Evolutionary conservation across 2,329 filamentous ascomycete genomes (phyloP).

Genomic region (Fusarium hainanense): DNA sequence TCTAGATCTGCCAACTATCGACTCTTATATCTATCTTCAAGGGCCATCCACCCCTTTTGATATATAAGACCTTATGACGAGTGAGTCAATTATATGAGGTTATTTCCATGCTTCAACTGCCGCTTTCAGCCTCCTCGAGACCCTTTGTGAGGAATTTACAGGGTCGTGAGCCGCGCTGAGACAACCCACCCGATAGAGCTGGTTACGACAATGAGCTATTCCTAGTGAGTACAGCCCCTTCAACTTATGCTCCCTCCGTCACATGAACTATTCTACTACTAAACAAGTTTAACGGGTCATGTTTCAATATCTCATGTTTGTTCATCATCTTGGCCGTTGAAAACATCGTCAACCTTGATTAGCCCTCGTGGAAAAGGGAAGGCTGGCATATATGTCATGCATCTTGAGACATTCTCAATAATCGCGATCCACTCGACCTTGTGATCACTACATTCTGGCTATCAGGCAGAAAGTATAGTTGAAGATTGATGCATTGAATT

Average conservation of each 20-base stretch:
- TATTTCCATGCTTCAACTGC: conserved; percentile 6
- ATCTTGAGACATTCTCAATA: conserved; percentile 34
- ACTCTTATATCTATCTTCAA: conserved; percentile 32
- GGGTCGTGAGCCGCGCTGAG: conserved; percentile 31
- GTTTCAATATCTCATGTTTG: conserved; percentile 21
- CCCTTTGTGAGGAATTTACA: conserved; percentile 21
- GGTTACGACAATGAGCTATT: conserved; percentile 27
- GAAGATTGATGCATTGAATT: neutral
- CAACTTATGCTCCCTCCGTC: conserved; percentile 29
- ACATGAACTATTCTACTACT: conserved; percentile 3
- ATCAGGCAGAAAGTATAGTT: neutral
- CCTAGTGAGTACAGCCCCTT: conserved; percentile 33
- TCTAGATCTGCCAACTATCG: neutral
- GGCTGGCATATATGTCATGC: conserved; percentile 3
- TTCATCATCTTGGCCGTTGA: conserved; percentile 4
- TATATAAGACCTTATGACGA: conserved; percentile 29
- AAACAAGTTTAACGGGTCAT: neutral
- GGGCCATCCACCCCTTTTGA: conserved; percentile 28
- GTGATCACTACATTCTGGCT: neutral
- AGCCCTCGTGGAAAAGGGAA: conserved; percentile 15
- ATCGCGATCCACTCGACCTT: neutral
- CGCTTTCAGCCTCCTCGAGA: conserved; percentile 26
- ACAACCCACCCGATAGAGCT: conserved; percentile 25
- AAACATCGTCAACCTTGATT: conserved; percentile 15
- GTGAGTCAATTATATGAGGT: neutral